These are phyloP conservation scores for Prunus fruticosa DNA, from an alignment of 306 rosid species.

Conservation along the genomic window DNA sequence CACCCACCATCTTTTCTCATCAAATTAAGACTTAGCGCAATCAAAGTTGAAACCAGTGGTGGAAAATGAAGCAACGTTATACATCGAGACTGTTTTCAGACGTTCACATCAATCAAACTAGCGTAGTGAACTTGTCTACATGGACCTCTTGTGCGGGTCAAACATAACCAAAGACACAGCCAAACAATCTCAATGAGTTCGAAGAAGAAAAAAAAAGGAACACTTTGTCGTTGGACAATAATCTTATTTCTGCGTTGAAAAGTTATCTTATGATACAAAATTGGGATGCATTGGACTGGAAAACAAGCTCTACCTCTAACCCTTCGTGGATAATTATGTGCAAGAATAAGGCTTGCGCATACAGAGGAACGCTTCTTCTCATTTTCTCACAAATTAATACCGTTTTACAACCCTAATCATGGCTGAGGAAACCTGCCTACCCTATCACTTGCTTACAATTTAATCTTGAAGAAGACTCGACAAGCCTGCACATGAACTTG, in stretches of 20 bases:
- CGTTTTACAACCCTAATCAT: conserved; percentile 7
- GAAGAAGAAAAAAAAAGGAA: neutral
- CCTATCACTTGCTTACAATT: conserved; percentile 10
- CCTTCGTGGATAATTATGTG: neutral
- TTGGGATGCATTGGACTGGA: neutral
- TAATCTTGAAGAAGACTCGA: conserved; percentile 39
- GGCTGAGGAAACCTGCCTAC: conserved; percentile 9
- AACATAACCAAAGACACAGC: neutral
- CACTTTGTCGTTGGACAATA: neutral
- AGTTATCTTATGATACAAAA: neutral
- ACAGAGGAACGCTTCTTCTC: neutral
- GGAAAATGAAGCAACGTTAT: neutral
- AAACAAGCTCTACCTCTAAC: neutral
- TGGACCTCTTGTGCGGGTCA: neutral
- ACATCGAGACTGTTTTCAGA: neutral
- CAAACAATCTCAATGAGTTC: neutral
- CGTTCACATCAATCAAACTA: neutral
- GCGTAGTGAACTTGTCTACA: neutral
- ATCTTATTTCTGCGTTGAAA: neutral
- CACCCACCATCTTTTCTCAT: no score
- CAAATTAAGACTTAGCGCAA: no score
- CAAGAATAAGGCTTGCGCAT: no score
- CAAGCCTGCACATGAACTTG: conserved; percentile 45
- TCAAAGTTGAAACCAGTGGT: neutral
- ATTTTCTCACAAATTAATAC: neutral